phyloP scores from a whole-genome alignment of 768 basidiomycete genomes.

The Tulasnella sp. region DNA sequence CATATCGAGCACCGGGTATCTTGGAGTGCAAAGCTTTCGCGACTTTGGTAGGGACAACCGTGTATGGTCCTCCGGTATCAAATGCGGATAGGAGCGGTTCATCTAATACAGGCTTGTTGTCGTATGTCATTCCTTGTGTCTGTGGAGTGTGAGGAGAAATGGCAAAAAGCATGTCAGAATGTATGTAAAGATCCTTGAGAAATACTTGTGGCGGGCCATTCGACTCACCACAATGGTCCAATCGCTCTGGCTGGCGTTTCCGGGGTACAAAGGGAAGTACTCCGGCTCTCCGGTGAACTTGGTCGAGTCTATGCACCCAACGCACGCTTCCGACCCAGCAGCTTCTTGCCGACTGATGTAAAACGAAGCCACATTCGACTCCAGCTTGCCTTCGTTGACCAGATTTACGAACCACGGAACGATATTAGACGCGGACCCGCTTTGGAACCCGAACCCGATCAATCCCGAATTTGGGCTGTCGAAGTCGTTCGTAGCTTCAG shows the following conservation, averaged over 20 bases:
- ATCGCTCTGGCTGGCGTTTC: background rate
- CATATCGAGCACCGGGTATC: too few relatives aligned
- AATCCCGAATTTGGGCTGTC: background rate
- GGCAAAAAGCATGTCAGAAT: too few relatives aligned
- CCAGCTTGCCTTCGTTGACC: background rate
- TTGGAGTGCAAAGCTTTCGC: too few relatives aligned
- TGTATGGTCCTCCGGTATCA: too few relatives aligned
- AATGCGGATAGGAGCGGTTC: too few relatives aligned
- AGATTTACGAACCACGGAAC: background rate
- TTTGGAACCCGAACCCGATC: background rate
- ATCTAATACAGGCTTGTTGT: too few relatives aligned
- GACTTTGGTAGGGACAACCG: too few relatives aligned
- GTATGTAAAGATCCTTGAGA: too few relatives aligned
- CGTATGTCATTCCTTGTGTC: too few relatives aligned
- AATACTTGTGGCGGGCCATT: too few relatives aligned
- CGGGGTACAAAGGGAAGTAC: background rate
- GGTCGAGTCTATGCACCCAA: constrained; percentile 8
- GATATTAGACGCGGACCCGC: background rate
- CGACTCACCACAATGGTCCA: background rate
- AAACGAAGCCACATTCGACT: constrained; percentile 1
- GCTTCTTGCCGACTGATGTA: background rate
- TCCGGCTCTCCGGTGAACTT: background rate
- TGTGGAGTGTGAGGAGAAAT: too few relatives aligned
- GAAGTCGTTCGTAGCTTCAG: background rate
- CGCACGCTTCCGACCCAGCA: constrained; percentile 3